A percentile compares a stretch with the other conserved stretches of the same genome.
Evolutionary conservation across 2,329 filamentous ascomycete species (phyloP).

Genomic region (Venturia aucupariae): DNA sequence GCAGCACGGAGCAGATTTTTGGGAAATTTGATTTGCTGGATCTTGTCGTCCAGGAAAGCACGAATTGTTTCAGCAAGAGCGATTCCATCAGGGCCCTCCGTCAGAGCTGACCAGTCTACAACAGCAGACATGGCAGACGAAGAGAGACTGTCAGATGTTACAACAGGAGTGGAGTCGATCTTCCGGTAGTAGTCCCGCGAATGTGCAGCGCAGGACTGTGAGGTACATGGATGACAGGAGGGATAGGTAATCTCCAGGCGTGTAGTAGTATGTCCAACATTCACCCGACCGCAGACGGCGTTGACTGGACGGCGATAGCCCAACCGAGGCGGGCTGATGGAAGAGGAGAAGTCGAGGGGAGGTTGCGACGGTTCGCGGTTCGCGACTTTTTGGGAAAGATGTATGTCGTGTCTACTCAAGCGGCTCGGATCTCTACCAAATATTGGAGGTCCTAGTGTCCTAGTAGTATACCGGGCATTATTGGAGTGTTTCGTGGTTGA

Average conservation of each 20-base stretch:
- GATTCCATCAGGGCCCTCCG: slow-evolving; percentile 76
- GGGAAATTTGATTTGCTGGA: slow-evolving; percentile 82
- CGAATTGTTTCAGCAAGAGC: slow-evolving; percentile 79
- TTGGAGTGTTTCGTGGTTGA: neutral
- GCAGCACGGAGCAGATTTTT: slow-evolving; percentile 92
- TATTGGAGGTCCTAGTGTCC: neutral
- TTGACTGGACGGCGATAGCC: neutral
- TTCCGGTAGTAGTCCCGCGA: neutral
- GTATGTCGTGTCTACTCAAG: neutral
- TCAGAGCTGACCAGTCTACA: slow-evolving; percentile 91
- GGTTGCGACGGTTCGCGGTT: neutral
- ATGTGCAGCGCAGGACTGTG: neutral
- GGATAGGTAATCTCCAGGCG: slow-evolving; percentile 6
- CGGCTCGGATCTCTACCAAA: neutral
- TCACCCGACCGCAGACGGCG: neutral
- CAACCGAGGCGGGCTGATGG: neutral
- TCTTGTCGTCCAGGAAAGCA: slow-evolving; percentile 89
- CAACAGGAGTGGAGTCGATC: slow-evolving; percentile 3
- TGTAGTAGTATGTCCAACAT: slow-evolving; percentile 4
- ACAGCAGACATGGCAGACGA: slow-evolving; percentile 81
- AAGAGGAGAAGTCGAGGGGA: slow-evolving; percentile 1
- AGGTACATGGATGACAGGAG: slow-evolving; percentile 5
- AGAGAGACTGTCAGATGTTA: neutral
- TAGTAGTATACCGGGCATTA: neutral
- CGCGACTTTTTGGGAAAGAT: neutral